Conservation (phyloP, 225 moss, liverwort and hornwort species). For the Asterella californica region DNA sequence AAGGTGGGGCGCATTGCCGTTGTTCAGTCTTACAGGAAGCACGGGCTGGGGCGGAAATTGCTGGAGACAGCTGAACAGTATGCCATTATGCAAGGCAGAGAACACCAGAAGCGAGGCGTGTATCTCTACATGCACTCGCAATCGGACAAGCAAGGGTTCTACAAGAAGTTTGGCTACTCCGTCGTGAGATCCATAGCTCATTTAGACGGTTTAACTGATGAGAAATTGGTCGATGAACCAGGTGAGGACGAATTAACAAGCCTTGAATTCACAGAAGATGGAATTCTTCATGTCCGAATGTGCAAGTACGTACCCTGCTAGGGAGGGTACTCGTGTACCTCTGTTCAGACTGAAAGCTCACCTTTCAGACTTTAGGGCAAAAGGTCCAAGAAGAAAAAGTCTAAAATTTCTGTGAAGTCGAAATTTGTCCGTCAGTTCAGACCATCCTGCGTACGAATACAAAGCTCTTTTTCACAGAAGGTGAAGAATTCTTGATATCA, state of each 20-base stretch:
- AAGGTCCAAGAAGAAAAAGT: neutral
- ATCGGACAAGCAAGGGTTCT: conserved; percentile 18
- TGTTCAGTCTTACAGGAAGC: neutral
- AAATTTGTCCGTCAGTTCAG: too few relatives aligned
- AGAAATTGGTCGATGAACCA: neutral
- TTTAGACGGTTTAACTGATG: neutral
- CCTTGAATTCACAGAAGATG: conserved; percentile 17
- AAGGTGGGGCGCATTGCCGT: conserved; percentile 20
- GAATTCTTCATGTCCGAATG: conserved; percentile 18
- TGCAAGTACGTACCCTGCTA: conserved; percentile 9
- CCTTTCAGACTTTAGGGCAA: neutral
- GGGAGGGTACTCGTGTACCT: neutral
- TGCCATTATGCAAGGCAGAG: neutral
- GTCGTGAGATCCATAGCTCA: conserved; percentile 4
- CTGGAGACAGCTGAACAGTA: conserved; percentile 13
- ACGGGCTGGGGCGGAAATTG: conserved; percentile 8
- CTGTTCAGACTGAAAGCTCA: neutral
- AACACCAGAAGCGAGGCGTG: conserved; percentile 7
- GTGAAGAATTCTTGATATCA: too few relatives aligned
- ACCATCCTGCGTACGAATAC: too few relatives aligned
- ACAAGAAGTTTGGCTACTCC: conserved; percentile 10
- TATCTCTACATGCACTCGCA: conserved; percentile 18
- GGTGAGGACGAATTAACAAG: neutral
- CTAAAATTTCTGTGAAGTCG: too few relatives aligned
- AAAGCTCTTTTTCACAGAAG: too few relatives aligned